These are phyloP conservation scores for Diaporthe aspalathi DNA, from an alignment of 2,329 filamentous ascomycete genomes.

Conservation along the genomic window DNA sequence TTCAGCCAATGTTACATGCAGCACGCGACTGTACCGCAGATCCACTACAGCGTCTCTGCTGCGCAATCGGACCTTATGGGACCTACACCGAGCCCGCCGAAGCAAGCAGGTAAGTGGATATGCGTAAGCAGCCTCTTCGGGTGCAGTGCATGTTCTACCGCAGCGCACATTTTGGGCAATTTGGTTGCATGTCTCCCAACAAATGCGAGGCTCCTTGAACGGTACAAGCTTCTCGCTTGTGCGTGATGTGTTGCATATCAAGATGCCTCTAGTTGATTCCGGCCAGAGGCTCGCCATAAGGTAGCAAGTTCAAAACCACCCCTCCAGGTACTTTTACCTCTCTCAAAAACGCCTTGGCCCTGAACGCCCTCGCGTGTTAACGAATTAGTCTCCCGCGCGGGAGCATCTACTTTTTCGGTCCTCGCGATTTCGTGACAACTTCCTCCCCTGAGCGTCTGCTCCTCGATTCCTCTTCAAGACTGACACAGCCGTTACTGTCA, in stretches of 20 bases:
- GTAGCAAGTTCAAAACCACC: not conserved
- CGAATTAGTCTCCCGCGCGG: not conserved
- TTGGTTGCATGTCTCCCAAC: constrained; percentile 6
- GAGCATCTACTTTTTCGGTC: not conserved
- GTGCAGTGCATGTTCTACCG: constrained; percentile 21
- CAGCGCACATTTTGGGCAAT: not conserved
- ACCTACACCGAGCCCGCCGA: not conserved
- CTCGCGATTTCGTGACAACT: not conserved
- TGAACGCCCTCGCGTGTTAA: constrained; percentile 19
- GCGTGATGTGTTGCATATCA: not conserved
- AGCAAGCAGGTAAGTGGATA: constrained; percentile 9
- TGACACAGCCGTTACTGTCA: not conserved
- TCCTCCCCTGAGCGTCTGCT: not conserved
- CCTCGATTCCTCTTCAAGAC: not conserved
- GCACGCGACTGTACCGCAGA: constrained; percentile 9
- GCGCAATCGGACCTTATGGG: constrained; percentile 22
- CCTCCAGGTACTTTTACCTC: not conserved
- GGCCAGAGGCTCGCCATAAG: not conserved
- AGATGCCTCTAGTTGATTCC: not conserved
- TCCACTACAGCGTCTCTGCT: constrained; percentile 12
- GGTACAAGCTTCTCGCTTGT: constrained; percentile 20
- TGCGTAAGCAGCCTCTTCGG: not conserved
- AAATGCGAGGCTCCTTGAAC: constrained; percentile 9
- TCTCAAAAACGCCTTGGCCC: constrained; percentile 27
- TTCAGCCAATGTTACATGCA: constrained; percentile 13